A percentile compares a stretch with the other conserved stretches of the same genome.
phyloP scores from a whole-genome alignment of 2,329 filamentous ascomycete species.

The Paramyrothecium sp. region DNA sequence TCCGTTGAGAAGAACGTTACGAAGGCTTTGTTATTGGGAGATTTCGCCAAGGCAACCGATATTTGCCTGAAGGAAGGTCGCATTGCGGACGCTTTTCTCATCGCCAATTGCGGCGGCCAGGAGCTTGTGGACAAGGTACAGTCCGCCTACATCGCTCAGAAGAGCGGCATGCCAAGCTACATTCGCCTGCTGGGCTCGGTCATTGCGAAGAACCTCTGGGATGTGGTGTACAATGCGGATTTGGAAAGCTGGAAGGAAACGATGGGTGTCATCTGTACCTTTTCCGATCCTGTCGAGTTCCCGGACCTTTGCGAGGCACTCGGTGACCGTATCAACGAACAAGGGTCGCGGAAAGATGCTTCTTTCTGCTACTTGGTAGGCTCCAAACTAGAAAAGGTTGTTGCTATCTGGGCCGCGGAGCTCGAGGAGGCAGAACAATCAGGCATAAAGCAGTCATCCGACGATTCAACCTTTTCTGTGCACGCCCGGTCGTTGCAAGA shows the following conservation, averaged over 20 bases:
- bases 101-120: conserved; percentile 94
- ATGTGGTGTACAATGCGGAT: conserved; percentile 95
- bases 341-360: conserved; percentile 79
- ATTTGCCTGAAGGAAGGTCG: conserved; percentile 86
- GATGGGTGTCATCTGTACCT: conserved; percentile 94
- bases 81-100: conserved; percentile 95
- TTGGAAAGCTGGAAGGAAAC: conserved; percentile 94
- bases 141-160: conserved; percentile 82
- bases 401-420: conserved; percentile 89
- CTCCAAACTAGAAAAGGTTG: conserved; percentile 96
- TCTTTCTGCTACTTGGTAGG: conserved; percentile 96
- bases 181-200: conserved; percentile 86
- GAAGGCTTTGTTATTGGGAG: conserved; percentile 80
- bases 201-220: conserved; percentile 95
- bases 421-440: conserved; percentile 80
- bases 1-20: conserved; percentile 85
- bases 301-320: conserved; percentile 92
- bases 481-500: conserved; percentile 86
- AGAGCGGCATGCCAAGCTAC: conserved; percentile 83
- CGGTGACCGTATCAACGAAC: conserved; percentile 84
- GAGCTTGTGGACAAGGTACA: conserved; percentile 94
- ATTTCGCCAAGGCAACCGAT: conserved; percentile 87
- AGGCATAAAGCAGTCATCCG: conserved; percentile 64
- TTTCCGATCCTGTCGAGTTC: conserved; percentile 87
- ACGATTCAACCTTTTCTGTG: conserved; percentile 84